These are phyloP conservation scores for Suillus brevipes DNA, from an alignment of 768 basidiomycete species.

Conservation along the genomic window DNA sequence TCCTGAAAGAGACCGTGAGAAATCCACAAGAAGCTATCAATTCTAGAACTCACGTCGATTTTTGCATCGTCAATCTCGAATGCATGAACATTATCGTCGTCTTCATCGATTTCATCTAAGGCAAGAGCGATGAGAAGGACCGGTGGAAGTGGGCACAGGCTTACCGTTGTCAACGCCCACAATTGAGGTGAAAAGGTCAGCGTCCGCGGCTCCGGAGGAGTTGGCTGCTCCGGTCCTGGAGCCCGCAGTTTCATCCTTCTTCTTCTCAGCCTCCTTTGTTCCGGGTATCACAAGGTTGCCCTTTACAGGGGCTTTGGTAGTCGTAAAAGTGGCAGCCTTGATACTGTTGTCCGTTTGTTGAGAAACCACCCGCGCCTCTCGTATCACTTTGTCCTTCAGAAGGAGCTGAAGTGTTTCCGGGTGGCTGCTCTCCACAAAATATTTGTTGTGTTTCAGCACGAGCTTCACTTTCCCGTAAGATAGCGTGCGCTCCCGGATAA, in stretches of 20 bases:
- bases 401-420: constrained; percentile 89
- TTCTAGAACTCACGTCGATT: constrained; percentile 69
- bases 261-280: constrained; percentile 71
- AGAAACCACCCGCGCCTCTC: constrained; percentile 79
- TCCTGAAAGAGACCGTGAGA: constrained; percentile 49
- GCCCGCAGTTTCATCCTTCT: constrained; percentile 57
- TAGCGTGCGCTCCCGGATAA: constrained; percentile 90
- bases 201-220: constrained; percentile 46
- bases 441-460: constrained; percentile 96
- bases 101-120: constrained; percentile 93
- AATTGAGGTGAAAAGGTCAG: constrained; percentile 92
- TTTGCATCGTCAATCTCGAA: constrained; percentile 94
- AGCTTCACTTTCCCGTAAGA: constrained; percentile 99
- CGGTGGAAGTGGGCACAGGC: constrained; percentile 18
- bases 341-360: constrained; percentile 70
- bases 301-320: constrained; percentile 78
- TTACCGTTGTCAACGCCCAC: constrained; percentile 88
- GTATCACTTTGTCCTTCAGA: constrained; percentile 83
- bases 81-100: constrained; percentile 95
- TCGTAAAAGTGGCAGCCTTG: constrained; percentile 75
- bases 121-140: background rate
- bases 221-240: constrained; percentile 29
- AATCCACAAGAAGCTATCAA: constrained; percentile 7
- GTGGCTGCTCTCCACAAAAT: constrained; percentile 94
- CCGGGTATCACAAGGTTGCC: constrained; percentile 87